Evolutionary conservation across 257 asterid genomes (phyloP), one percentile per base, ranked within the genome.

Genomic region (Ballota nigra): DNA sequence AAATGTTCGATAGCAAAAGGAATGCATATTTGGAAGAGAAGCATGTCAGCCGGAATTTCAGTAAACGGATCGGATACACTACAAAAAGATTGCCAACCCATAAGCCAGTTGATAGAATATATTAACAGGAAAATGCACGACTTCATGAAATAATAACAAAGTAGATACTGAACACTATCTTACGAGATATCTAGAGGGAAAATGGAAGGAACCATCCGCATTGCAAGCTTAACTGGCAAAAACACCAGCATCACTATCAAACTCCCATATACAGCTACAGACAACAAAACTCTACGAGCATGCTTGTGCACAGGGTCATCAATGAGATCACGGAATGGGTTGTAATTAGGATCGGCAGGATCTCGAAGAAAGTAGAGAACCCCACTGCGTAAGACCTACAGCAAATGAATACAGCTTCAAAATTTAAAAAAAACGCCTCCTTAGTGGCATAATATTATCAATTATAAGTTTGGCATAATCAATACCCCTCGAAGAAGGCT

Each of bases 301-400:
- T 94, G 99, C 84, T 94, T 94, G 86, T 94, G 99, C 63, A 94
- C 97, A 76, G 99, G 99, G 82, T 94, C 99, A 78, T 94, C 98
- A 70, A 94, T 94, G 78, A 94, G 83, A 80, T 94, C 99, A 70
- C 99, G 96, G 81, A 94, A 94, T 13, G 99, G 99, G 76, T 94
- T 94, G 85, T 94, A 94, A 80, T 94, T 94, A 34, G 99, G 99
- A 84, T 94, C 99, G 9, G 98, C 99, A 38, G 99, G 99, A 80
- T 94, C 99, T 51, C 99, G 91, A 60, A 94, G 99, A 47, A 94
- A 94, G 84, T 92, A 94, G 62, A 94, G 97, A 67, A 94, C 99
- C 60, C 99, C 99, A 78, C 63, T 83, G 69, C 99, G 99, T 78
- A 94, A 78, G 60, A 94, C 99, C 99, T 94, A 78, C 75, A 79